phyloP scores from a whole-genome alignment of 805 yeast species.

The Kluyveromyces nonfermentans region DNA sequence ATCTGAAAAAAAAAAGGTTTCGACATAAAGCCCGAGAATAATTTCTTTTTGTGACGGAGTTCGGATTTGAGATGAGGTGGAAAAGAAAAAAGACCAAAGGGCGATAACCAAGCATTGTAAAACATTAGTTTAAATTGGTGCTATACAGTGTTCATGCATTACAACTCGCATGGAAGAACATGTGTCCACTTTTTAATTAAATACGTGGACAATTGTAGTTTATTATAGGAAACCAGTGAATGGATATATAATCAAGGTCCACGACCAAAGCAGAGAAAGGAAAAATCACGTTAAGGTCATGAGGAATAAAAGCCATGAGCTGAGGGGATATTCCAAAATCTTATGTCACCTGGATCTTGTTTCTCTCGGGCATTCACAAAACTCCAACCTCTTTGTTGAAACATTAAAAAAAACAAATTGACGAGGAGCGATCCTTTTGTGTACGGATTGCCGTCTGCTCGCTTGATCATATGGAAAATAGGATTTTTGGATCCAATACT shows the following conservation, averaged over 20 bases:
- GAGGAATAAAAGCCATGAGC: conserved; percentile 11
- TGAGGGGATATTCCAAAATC: conserved; percentile 27
- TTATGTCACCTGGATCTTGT: conserved; percentile 31
- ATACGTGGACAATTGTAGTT: too few species aligned
- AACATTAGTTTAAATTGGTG: too few species aligned
- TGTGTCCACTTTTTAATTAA: too few species aligned
- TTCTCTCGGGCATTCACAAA: conserved; percentile 25
- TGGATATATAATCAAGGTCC: too few species aligned
- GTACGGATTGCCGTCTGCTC: conserved; percentile 30
- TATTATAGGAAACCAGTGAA: too few species aligned
- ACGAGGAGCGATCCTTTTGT: conserved; percentile 23
- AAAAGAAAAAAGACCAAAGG: background rate
- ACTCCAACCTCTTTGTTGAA: conserved; percentile 33
- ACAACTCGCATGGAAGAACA: too few species aligned
- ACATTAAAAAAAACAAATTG: conserved; percentile 29
- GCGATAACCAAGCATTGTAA: too few species aligned
- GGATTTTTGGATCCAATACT: conserved; percentile 32
- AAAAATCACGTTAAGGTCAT: too few species aligned
- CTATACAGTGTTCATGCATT: too few species aligned
- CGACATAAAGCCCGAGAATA: background rate
- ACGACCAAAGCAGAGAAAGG: too few species aligned
- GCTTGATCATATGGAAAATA: conserved; percentile 16
- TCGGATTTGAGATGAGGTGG: background rate
- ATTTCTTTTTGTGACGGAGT: background rate
- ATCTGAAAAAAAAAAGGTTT: background rate